Base-by-base conservation (phyloP, 257 asterid genomes). In the Nicotiana paniculata region DNA sequence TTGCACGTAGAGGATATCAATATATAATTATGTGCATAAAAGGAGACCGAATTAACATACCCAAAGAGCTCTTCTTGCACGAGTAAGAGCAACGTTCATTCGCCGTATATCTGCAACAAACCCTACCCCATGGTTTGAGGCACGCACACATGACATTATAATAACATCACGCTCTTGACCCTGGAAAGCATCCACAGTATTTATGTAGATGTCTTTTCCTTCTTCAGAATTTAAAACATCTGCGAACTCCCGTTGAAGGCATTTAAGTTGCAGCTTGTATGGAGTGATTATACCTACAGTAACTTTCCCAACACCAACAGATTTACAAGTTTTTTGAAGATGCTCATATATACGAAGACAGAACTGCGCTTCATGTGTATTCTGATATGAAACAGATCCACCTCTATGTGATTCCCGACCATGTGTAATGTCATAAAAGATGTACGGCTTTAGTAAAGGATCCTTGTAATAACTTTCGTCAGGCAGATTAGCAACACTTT, bases 91-190 rank as follows among this genome's bases (percentile, higher is more conserved):
- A 70, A 96, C 98, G 81, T 96, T 96, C 99, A 96, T 96, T 28
- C 98, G 90, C n/a, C 99, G 97, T 82, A 96, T 90, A 84, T 96
- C 99, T 1, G 99, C 95, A 82, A 96, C 99, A 84, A 94, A 96
- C 57, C 99, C 99, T 66, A 96, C 97, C 66, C 99, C 99, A 80
- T 93, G 97, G 76, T 89, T 83, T 28, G 99, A 94, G 16, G 99
- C 98, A 82, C 97, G 98, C 53, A 96, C 99, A 59, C 98, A 96
- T 61, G 99, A 96, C 98, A 96, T 96, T 35, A 96, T 96, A 81
- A 96, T 93, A 77, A 96, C 98, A 87, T 96, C 99, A 28, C 99
- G 97, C 86, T 96, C 99, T 86, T 96, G 99, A 78, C 99, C 98
- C 88, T 96, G 99, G 90, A 96, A 96, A 77, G 98, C 99, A 84